A percentile compares a stretch with the other conserved stretches of the same genome.
Evolutionary conservation across 352 stramenopile species (phyloP).

Genomic region (Elongisporangium anandrum): DNA sequence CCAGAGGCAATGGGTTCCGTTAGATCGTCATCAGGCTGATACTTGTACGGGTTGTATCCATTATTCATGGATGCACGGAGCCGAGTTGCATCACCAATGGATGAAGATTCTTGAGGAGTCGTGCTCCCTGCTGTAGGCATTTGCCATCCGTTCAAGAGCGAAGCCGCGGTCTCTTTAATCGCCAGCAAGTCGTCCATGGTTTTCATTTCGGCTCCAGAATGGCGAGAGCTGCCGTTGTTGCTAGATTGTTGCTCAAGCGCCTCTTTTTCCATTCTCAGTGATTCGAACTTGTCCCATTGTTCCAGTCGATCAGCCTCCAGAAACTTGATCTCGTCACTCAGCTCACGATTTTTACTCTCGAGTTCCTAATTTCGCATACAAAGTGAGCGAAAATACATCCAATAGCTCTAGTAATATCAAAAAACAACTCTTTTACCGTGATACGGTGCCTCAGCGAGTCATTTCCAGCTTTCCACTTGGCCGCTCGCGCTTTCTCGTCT

Average conservation of each 20-base stretch:
- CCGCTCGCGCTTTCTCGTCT: constrained; percentile 46
- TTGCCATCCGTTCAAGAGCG: constrained; percentile 32
- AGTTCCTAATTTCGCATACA: constrained; percentile 39
- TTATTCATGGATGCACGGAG: neutral
- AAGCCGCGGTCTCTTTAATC: constrained; percentile 35
- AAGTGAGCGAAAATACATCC: neutral
- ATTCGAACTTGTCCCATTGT: constrained; percentile 71
- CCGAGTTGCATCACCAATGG: neutral
- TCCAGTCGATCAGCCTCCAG: constrained; percentile 69
- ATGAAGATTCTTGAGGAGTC: neutral
- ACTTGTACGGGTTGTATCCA: neutral
- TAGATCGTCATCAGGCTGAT: neutral
- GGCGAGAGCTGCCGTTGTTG: neutral
- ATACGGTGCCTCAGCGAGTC: constrained; percentile 67
- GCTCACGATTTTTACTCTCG: constrained; percentile 68
- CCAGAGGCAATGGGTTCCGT: neutral
- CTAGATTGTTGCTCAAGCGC: neutral
- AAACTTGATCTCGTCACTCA: constrained; percentile 74
- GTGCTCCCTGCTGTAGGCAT: neutral
- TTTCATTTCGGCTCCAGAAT: constrained; percentile 9
- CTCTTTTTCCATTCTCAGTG: constrained; percentile 45
- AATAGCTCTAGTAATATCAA: neutral
- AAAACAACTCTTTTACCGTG: constrained; percentile 22
- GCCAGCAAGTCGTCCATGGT: constrained; percentile 33
- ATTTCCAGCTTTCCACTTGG: constrained; percentile 63